Evolutionary conservation across 192 early-diverging fungal genomes (phyloP).

Genomic region (Umbelopsis sp.): DNA sequence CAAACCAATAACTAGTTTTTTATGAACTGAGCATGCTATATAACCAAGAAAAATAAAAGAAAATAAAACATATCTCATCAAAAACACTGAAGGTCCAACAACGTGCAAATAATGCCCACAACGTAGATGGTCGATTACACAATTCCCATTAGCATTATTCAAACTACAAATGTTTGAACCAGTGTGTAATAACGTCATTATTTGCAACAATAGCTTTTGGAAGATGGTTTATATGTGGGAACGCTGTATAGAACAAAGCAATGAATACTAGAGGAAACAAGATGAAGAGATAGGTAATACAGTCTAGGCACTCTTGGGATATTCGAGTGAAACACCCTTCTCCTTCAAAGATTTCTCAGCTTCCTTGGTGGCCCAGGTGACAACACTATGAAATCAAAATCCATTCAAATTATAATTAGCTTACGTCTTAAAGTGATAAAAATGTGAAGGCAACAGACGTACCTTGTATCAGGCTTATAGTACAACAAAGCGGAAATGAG

Average conservation of each 20-base stretch:
- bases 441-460: not conserved
- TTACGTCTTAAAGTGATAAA: not conserved
- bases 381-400: conserved; percentile 47
- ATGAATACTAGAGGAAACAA: not conserved
- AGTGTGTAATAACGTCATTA: no score
- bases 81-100: no score
- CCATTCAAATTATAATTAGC: not conserved
- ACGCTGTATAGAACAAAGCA: conserved; percentile 13
- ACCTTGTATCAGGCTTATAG: conserved; percentile 84
- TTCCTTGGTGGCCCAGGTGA: conserved; percentile 75
- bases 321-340: conserved; percentile 63
- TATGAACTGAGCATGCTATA: no score
- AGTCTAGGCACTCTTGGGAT: conserved; percentile 52
- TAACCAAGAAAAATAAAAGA: no score
- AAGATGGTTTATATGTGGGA: conserved; percentile 12
- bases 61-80: no score
- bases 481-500: conserved; percentile 53
- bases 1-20: no score
- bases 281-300: not conserved
- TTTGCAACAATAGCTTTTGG: not conserved
- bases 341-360: conserved; percentile 75
- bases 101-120: no score
- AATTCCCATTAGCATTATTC: no score
- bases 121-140: no score
- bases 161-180: no score